phyloP scores from a whole-genome alignment of 1,284 basidiomycete species.

The Sporisorium reilianum region DNA sequence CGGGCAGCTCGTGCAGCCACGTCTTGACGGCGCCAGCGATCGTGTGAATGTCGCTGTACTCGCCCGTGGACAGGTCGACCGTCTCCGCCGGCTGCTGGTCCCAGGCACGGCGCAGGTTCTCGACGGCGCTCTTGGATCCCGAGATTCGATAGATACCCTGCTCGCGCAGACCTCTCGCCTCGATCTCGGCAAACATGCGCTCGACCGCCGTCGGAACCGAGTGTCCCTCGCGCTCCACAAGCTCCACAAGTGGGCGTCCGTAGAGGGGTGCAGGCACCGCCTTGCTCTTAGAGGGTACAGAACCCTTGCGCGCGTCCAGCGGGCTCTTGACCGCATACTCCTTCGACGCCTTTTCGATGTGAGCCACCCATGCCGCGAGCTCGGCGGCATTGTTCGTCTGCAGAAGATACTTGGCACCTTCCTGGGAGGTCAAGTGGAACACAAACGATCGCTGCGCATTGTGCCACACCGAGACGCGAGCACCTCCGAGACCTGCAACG shows the following conservation, averaged over 20 bases:
- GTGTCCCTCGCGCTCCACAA: slow-evolving; percentile 54
- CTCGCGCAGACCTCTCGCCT: slow-evolving; percentile 65
- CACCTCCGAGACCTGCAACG: slow-evolving; percentile 53
- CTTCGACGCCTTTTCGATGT: slow-evolving; percentile 51
- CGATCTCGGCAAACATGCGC: slow-evolving; percentile 66
- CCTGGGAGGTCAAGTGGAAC: slow-evolving; percentile 61
- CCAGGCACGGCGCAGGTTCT: slow-evolving; percentile 55
- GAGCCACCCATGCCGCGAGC: slow-evolving; percentile 57
- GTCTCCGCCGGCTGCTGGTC: slow-evolving; percentile 53
- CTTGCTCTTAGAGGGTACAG: slow-evolving; percentile 14
- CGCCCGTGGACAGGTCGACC: slow-evolving; percentile 54
- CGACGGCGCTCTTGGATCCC: slow-evolving; percentile 63
- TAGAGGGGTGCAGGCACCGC: slow-evolving; percentile 47
- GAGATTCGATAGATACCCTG: slow-evolving; percentile 69
- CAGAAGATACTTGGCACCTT: slow-evolving; percentile 60
- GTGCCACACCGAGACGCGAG: slow-evolving; percentile 59
- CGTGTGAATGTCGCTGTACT: slow-evolving; percentile 66
- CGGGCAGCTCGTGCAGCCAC: slow-evolving; percentile 68
- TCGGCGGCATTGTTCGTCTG: slow-evolving; percentile 61
- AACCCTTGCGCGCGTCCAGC: slow-evolving; percentile 22
- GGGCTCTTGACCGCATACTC: slow-evolving; percentile 27
- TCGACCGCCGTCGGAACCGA: slow-evolving; percentile 63
- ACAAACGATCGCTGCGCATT: slow-evolving; percentile 63
- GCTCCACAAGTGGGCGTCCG: slow-evolving; percentile 50
- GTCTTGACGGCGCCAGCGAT: slow-evolving; percentile 65